phyloP scores from a whole-genome alignment of 2,329 filamentous ascomycete genomes.

The Thyridium curvatum region DNA sequence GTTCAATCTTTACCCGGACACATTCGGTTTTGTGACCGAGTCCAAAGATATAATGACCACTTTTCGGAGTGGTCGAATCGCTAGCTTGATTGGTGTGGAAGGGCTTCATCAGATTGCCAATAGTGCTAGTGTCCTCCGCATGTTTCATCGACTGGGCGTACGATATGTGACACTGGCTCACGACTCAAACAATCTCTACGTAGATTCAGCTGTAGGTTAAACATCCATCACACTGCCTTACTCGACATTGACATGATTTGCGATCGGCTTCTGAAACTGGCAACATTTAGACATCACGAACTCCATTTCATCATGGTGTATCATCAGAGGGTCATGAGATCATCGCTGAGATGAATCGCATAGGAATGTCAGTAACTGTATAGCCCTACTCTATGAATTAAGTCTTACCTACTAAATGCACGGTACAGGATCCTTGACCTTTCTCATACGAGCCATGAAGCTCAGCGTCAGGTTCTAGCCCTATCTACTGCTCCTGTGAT shows the following conservation, averaged over 20 bases:
- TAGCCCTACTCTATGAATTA: no score
- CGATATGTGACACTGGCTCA: constrained; percentile 13
- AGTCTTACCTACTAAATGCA: no score
- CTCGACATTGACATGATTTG: no score
- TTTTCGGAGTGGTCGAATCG: constrained; percentile 13
- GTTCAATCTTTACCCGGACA: not conserved
- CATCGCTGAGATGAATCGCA: constrained; percentile 63
- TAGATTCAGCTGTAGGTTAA: not conserved
- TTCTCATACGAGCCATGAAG: constrained; percentile 49
- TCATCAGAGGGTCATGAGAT: constrained; percentile 43
- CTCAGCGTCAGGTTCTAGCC: constrained; percentile 58
- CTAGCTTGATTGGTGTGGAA: constrained; percentile 18
- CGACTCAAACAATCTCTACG: constrained; percentile 6
- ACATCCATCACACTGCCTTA: no score
- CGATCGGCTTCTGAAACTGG: no score
- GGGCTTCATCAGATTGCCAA: constrained; percentile 15
- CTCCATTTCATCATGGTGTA: constrained; percentile 21
- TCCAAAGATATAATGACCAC: constrained; percentile 2
- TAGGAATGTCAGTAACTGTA: constrained; percentile 50
- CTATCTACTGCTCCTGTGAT: constrained; percentile 56
- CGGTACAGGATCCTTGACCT: constrained; percentile 51
- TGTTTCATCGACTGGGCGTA: constrained; percentile 14
- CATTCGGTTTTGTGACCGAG: not conserved
- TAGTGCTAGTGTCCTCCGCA: constrained; percentile 13
- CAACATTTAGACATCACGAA: no score